Conservation (phyloP, 2,329 filamentous ascomycete genomes). For the Hypoxylon sp. region DNA sequence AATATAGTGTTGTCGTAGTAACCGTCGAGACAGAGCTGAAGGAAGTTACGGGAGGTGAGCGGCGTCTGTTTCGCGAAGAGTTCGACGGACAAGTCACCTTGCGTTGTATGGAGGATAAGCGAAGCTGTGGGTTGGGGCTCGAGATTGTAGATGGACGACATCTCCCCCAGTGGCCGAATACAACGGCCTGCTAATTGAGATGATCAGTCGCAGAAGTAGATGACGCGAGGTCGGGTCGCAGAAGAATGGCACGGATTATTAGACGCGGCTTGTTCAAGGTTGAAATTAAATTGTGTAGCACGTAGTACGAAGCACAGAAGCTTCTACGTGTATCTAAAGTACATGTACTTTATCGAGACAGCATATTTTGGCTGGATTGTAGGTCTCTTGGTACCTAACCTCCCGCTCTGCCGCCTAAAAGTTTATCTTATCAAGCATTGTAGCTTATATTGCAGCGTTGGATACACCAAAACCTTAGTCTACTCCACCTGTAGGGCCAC, state of each 20-base stretch:
- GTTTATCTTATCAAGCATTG: not conserved
- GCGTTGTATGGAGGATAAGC: slow-evolving; percentile 88
- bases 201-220: not conserved
- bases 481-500: slow-evolving; percentile 31
- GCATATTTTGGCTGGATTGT: not conserved
- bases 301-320: not conserved
- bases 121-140: slow-evolving; percentile 95
- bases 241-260: not conserved
- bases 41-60: slow-evolving; percentile 91
- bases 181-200: not conserved
- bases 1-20: slow-evolving; percentile 97
- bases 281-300: slow-evolving; percentile 19
- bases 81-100: slow-evolving; percentile 89
- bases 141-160: slow-evolving; percentile 94
- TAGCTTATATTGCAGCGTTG: not conserved
- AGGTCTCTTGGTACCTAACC: not conserved
- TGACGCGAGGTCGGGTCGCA: not conserved
- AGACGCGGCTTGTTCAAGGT: slow-evolving; percentile 17
- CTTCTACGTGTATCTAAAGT: not conserved
- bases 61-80: slow-evolving; percentile 96
- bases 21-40: slow-evolving; percentile 93
- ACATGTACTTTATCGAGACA: not conserved
- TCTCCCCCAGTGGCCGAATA: slow-evolving; percentile 54
- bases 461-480: not conserved
- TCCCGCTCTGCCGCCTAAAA: slow-evolving; percentile 3